Conservation (phyloP, 352 stramenopile genomes). For the Pythium dissotocum region DNA sequence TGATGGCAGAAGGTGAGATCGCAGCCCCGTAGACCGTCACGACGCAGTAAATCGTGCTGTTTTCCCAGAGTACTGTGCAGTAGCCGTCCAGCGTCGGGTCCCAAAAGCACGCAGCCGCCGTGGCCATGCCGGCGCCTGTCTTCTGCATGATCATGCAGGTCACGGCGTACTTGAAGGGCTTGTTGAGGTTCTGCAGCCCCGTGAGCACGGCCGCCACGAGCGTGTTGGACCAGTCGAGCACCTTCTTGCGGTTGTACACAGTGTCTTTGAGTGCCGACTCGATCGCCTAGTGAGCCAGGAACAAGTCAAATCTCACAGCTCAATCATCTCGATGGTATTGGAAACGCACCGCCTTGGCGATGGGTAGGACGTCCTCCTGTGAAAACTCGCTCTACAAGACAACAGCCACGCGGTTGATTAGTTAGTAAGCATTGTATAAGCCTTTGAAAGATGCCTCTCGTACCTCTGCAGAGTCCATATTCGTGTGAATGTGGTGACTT, state of each 20-base stretch:
- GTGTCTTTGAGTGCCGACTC: conserved; percentile 78
- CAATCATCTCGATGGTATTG: neutral
- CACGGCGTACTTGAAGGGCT: conserved; percentile 85
- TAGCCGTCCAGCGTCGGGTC: conserved; percentile 75
- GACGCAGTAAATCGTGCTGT: conserved; percentile 84
- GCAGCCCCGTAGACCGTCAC: conserved; percentile 80
- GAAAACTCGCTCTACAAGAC: conserved; percentile 67
- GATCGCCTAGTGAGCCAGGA: conserved; percentile 46
- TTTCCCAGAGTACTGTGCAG: conserved; percentile 85
- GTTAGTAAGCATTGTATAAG: too few species aligned
- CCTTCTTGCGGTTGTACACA: conserved; percentile 86
- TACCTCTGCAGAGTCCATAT: conserved; percentile 20
- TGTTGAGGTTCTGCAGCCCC: conserved; percentile 85
- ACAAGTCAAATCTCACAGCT: neutral
- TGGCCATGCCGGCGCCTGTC: conserved; percentile 70
- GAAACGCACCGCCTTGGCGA: conserved; percentile 56
- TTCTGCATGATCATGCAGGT: conserved; percentile 89
- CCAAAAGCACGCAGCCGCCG: conserved; percentile 75
- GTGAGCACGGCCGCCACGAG: conserved; percentile 79
- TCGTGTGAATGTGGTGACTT: neutral
- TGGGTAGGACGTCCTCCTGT: conserved; percentile 74
- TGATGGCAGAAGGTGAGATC: conserved; percentile 77
- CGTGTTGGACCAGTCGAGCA: conserved; percentile 84
- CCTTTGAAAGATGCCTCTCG: neutral
- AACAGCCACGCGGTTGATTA: neutral